A percentile compares a stretch with the other conserved stretches of the same genome.
Evolutionary conservation across 441 rosid species (phyloP).

Genomic region (Populus trichocarpa): DNA sequence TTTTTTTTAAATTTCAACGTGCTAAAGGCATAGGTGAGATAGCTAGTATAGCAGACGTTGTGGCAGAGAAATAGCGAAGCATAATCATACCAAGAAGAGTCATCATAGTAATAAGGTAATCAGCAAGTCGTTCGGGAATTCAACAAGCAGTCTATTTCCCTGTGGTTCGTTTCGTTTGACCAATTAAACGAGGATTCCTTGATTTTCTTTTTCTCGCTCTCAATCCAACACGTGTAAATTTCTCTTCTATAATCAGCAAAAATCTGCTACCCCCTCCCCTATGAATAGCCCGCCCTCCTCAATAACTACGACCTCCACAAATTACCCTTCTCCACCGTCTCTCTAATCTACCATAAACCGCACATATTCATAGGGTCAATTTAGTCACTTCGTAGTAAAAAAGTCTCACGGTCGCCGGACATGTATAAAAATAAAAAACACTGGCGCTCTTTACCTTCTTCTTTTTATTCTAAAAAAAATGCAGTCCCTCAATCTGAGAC

Average conservation of each 20-base stretch:
- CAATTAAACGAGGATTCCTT: not conserved
- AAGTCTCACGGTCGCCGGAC: not conserved
- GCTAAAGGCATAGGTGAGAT: no score
- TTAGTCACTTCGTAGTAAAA: not conserved
- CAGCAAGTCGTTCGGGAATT: no score
- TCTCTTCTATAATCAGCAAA: not conserved
- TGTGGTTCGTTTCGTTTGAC: no score
- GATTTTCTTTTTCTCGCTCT: not conserved
- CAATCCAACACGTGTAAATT: not conserved
- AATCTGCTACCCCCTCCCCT: not conserved
- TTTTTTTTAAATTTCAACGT: no score
- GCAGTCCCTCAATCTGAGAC: conserved; percentile 27
- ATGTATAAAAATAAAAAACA: no score
- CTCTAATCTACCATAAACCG: not conserved
- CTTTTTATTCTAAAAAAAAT: not conserved
- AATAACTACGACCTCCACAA: not conserved
- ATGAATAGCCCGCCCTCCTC: not conserved
- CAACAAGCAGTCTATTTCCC: no score
- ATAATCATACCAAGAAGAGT: no score
- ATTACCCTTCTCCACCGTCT: not conserved
- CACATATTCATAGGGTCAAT: not conserved
- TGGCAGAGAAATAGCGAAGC: no score
- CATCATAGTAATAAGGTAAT: no score
- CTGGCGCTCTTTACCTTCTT: no score
- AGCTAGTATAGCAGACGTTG: no score